These are phyloP conservation scores for Pseudogymnoascus sp. DNA, from an alignment of 2,329 filamentous ascomycete genomes.

Conservation along the genomic window DNA sequence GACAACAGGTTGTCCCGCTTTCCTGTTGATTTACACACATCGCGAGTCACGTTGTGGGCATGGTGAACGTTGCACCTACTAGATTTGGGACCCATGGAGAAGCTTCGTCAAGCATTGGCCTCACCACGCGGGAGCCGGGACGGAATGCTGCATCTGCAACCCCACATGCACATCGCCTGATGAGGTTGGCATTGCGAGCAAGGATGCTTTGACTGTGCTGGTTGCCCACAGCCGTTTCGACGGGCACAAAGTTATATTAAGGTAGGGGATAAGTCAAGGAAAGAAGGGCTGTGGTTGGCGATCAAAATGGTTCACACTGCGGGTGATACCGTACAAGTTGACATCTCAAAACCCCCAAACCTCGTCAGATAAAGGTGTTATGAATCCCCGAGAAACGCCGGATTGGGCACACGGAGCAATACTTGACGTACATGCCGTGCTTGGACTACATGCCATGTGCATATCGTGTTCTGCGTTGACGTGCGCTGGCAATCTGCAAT, in stretches of 20 bases:
- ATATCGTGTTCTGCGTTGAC: slow-evolving; percentile 1
- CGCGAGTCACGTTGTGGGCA: slow-evolving; percentile 6
- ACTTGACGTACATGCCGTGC: slow-evolving; percentile 2
- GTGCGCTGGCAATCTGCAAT: slow-evolving; percentile 6
- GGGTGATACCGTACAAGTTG: neutral
- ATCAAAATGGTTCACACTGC: neutral
- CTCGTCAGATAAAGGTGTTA: neutral
- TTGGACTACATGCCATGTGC: slow-evolving; percentile 5
- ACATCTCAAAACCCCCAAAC: slow-evolving; percentile 3
- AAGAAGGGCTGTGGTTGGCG: neutral
- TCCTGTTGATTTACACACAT: slow-evolving; percentile 3
- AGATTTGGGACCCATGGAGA: neutral
- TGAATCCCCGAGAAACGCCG: neutral
- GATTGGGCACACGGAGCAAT: neutral
- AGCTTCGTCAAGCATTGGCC: slow-evolving; percentile 7
- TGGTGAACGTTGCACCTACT: neutral
- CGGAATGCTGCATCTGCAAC: slow-evolving; percentile 8
- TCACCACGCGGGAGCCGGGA: slow-evolving; percentile 4
- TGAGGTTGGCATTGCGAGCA: neutral
- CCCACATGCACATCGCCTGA: slow-evolving; percentile 7
- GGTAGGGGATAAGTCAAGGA: neutral
- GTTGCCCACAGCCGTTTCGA: slow-evolving; percentile 2
- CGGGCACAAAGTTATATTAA: slow-evolving; percentile 5
- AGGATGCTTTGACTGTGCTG: neutral
- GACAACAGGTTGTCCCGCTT: neutral